Evolutionary conservation across 2,329 filamentous ascomycete species (phyloP), one percentile per base, ranked within the genome.

Genomic region (Trichothecium roseum): DNA sequence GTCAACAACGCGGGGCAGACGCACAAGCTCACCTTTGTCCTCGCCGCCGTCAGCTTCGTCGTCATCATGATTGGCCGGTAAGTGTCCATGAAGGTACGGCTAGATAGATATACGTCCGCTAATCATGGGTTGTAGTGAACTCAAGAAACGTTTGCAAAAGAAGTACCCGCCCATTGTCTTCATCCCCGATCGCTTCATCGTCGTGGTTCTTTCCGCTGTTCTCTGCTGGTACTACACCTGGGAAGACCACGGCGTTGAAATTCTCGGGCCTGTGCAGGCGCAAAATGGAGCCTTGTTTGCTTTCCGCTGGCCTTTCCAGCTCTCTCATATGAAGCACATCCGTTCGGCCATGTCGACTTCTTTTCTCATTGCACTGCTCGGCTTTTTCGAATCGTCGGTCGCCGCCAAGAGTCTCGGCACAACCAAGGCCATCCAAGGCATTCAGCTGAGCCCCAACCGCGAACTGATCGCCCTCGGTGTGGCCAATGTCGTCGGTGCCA

Each of bases 311-410:
- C 89, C 91, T 0, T 91, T 95, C 50, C 75, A 79, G 43, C 62
- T 74, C 3, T 68, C 74, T 5, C 76, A 93, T 46, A 78, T 96
- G 67, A 71, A 75, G 17, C 82, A 95, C 52, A 84, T 93, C 36
- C 80, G 83, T 16, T 82, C 86, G 42, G 83, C 86, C 27, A 82
- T 96, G 71, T 81, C 84, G 35, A 96, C 91, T 0, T 83, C 86
- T 0, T 94, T 98, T 51, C 69, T 96, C 36, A 94, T 98, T 44
- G 86, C 88, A 1, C 69, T 98, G 17, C 77, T 98, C 0, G 91
- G 91, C n/a, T 98, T 98, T 60, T 98, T 98, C 49, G 91, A 98
- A 58, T 94, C 86, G 3, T 94, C 87, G 0, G 87, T 98, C 10
- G 91, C 91, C 1, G 91, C 91, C 26, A 96, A 96, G 60, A 89